Evolutionary conservation across 1,284 basidiomycete species (phyloP).

Genomic region (Puccinia horiana): DNA sequence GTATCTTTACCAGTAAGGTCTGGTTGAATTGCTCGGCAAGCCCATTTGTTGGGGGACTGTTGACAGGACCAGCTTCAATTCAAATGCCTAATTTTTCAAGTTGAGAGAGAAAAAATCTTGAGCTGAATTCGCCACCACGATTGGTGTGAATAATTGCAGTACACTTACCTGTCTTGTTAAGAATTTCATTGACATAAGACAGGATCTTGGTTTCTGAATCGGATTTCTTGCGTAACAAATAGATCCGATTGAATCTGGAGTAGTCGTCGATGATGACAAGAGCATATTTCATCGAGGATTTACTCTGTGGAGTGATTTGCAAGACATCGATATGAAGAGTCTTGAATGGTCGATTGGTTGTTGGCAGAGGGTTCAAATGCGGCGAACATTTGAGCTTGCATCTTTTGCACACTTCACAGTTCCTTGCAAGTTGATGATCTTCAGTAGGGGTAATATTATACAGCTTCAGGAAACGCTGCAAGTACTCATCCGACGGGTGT

Average conservation of each 20-base stretch:
- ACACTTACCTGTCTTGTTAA: not conserved
- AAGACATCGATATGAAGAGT: not conserved
- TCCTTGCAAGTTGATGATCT: not conserved
- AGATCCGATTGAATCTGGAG: not conserved
- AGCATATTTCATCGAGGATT: not conserved
- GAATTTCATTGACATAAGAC: not conserved
- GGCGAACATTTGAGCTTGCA: not conserved
- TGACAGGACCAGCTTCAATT: not conserved
- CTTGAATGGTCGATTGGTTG: not conserved
- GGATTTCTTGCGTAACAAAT: not conserved
- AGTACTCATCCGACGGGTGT: not conserved
- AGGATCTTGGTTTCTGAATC: not conserved
- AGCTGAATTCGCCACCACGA: not conserved
- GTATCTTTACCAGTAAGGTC: not conserved
- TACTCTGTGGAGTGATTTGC: not conserved
- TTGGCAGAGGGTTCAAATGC: not conserved
- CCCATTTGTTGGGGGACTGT: not conserved
- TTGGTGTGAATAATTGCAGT: not conserved
- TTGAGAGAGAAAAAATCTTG: not conserved
- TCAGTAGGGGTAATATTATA: not conserved
- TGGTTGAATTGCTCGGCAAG: not conserved
- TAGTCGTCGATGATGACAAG: not conserved
- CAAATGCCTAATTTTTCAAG: not conserved
- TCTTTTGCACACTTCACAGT: not conserved
- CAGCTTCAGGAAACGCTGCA: not conserved